Evolutionary conservation across 2,329 filamentous ascomycete genomes (phyloP).

Genomic region (Lachnellula subtilissima): DNA sequence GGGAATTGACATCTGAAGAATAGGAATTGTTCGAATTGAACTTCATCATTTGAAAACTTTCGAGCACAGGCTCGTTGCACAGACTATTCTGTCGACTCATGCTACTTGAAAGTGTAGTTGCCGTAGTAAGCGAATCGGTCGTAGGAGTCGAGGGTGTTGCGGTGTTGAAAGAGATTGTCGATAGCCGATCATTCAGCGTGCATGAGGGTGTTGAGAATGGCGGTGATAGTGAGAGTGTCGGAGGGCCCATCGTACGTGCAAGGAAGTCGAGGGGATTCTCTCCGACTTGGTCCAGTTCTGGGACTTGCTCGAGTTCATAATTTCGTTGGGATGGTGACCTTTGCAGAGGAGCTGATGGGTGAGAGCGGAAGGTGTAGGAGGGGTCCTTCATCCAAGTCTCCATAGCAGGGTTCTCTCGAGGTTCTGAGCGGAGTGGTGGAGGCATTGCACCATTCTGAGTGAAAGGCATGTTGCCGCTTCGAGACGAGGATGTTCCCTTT

Average conservation of each 20-base stretch:
- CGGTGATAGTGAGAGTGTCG: slow-evolving; percentile 19
- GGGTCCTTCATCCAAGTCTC: slow-evolving; percentile 27
- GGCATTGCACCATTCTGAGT: slow-evolving; percentile 22
- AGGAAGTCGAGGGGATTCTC: slow-evolving; percentile 27
- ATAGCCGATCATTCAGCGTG: slow-evolving; percentile 14
- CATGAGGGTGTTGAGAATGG: slow-evolving; percentile 14
- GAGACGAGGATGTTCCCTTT: slow-evolving; percentile 24
- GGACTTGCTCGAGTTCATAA: slow-evolving; percentile 24
- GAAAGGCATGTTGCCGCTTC: slow-evolving; percentile 24
- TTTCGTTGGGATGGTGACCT: slow-evolving; percentile 21
- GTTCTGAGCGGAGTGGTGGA: slow-evolving; percentile 21
- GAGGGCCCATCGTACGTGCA: slow-evolving; percentile 15
- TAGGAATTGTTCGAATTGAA: slow-evolving; percentile 29
- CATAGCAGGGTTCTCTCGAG: slow-evolving; percentile 21
- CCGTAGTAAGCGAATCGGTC: slow-evolving; percentile 28
- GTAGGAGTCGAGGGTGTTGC: slow-evolving; percentile 28
- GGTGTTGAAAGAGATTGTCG: slow-evolving; percentile 21
- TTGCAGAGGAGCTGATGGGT: slow-evolving; percentile 20
- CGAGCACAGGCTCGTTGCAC: slow-evolving; percentile 28
- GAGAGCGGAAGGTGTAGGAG: slow-evolving; percentile 23
- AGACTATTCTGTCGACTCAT: slow-evolving; percentile 33
- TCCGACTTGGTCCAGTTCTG: slow-evolving; percentile 22
- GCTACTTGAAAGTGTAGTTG: slow-evolving; percentile 28
- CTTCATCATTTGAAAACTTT: slow-evolving; percentile 32
- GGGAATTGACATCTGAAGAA: slow-evolving; percentile 23